These are phyloP conservation scores for Paracorniculantispora psalliotae DNA, from an alignment of 2,329 filamentous ascomycete genomes.

Conservation along the genomic window DNA sequence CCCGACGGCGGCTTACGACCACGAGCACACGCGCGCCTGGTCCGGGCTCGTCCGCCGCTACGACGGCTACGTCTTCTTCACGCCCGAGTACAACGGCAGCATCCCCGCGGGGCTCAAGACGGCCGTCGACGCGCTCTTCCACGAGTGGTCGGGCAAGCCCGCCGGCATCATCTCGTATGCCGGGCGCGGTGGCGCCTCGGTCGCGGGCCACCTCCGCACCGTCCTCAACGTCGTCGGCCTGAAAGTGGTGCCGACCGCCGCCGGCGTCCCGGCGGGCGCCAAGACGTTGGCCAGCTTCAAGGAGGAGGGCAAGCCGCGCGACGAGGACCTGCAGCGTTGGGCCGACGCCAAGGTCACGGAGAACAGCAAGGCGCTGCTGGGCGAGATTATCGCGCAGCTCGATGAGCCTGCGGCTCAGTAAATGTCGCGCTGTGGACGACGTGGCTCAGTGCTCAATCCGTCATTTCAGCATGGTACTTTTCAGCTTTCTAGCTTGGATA, in stretches of 20 bases:
- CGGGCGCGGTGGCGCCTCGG: conserved; percentile 31
- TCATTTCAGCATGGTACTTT: no score
- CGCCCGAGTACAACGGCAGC: conserved; percentile 49
- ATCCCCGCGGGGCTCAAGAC: conserved; percentile 50
- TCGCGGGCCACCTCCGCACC: conserved; percentile 3
- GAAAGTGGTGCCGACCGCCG: background rate
- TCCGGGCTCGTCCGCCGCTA: conserved; percentile 34
- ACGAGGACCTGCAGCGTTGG: conserved; percentile 10
- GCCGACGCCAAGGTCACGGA: background rate
- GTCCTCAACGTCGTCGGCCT: conserved; percentile 5
- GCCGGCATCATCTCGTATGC: conserved; percentile 50
- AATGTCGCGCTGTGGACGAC: background rate
- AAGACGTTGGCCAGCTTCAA: conserved; percentile 8
- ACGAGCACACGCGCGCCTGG: conserved; percentile 37
- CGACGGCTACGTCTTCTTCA: conserved; percentile 40
- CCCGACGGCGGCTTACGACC: conserved; percentile 25
- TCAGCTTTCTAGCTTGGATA: background rate
- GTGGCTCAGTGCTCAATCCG: no score
- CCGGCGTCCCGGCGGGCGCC: background rate
- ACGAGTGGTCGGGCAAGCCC: conserved; percentile 53
- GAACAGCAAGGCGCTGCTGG: background rate
- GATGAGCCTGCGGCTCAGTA: background rate
- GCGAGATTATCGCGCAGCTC: conserved; percentile 7
- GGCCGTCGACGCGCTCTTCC: conserved; percentile 52
- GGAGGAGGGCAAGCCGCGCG: background rate